These are phyloP conservation scores for Ascochyta lentis DNA, from an alignment of 2,329 filamentous ascomycete species.

Conservation along the genomic window DNA sequence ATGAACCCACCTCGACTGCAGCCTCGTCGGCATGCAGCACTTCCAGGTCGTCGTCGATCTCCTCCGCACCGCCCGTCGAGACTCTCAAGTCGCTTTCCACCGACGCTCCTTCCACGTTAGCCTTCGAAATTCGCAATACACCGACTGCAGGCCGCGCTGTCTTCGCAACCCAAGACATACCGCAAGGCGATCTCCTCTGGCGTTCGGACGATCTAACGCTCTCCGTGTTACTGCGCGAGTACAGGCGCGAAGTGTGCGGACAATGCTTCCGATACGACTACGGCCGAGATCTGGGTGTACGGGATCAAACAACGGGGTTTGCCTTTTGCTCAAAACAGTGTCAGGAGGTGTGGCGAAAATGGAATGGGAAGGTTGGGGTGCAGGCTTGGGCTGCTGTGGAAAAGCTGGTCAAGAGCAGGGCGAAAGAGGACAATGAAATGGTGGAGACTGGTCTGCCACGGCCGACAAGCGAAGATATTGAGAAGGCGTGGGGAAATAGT, in stretches of 20 bases:
- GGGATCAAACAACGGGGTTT: constrained; percentile 49
- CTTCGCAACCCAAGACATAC: constrained; percentile 48
- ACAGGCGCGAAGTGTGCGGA: constrained; percentile 57
- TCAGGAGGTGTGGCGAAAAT: constrained; percentile 44
- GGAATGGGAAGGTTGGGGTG: constrained; percentile 36
- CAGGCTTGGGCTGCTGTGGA: constrained; percentile 46
- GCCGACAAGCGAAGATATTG: constrained; percentile 38
- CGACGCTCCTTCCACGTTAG: constrained; percentile 33
- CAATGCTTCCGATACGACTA: constrained; percentile 56
- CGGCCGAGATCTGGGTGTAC: constrained; percentile 50
- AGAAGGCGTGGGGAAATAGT: constrained; percentile 35
- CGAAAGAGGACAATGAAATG: constrained; percentile 45
- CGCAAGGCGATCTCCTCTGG: constrained; percentile 46
- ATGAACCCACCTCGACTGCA: constrained; percentile 16
- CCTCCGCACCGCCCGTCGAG: constrained; percentile 16
- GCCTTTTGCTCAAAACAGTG: constrained; percentile 53
- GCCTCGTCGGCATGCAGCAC: constrained; percentile 21
- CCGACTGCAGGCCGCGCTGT: constrained; percentile 54
- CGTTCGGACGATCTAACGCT: constrained; percentile 48
- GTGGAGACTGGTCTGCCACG: constrained; percentile 38
- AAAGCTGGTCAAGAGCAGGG: constrained; percentile 37
- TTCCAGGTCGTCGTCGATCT: constrained; percentile 23
- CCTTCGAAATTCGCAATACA: constrained; percentile 52
- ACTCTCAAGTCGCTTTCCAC: constrained; percentile 20
- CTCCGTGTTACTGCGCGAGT: constrained; percentile 53